A percentile compares a stretch with the other conserved stretches of the same genome.
These are phyloP conservation scores for Cardamine chenopodiifolia DNA, from an alignment of 345 rosid genomes.

Conservation along the genomic window DNA sequence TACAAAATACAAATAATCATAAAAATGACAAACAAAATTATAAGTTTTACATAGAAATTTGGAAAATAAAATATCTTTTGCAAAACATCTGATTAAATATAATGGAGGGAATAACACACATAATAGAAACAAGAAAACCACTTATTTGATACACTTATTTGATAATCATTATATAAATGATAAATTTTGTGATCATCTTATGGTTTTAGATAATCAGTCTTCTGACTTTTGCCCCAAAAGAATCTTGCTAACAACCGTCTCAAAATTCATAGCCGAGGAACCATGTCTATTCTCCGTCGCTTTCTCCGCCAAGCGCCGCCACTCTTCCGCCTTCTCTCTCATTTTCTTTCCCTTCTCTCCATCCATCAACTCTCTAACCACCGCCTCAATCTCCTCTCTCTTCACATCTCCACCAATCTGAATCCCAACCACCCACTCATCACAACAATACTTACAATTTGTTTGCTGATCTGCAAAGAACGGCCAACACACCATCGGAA, in stretches of 20 bases:
- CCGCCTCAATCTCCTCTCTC: slow-evolving; percentile 52
- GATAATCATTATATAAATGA: background rate
- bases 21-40: too few species aligned
- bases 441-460: slow-evolving; percentile 52
- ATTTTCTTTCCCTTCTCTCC: slow-evolving; percentile 57
- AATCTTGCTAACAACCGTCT: slow-evolving; percentile 38
- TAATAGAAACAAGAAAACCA: background rate
- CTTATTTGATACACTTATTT: background rate
- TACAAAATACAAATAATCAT: too few species aligned
- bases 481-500: slow-evolving; percentile 68
- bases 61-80: too few species aligned
- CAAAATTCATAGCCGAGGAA: slow-evolving; percentile 45
- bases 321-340: slow-evolving; percentile 53
- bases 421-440: slow-evolving; percentile 66
- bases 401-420: slow-evolving; percentile 60
- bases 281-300: slow-evolving; percentile 39
- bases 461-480: slow-evolving; percentile 69
- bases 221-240: slow-evolving; percentile 15
- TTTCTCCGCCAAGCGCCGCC: slow-evolving; percentile 46
- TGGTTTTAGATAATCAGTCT: background rate
- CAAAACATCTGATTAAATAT: background rate
- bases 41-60: too few species aligned
- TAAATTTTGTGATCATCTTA: background rate
- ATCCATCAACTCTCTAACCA: slow-evolving; percentile 57
- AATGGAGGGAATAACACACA: background rate